Evolutionary conservation across 1,284 basidiomycete species (phyloP).

Genomic region (Athelia psychrophila): DNA sequence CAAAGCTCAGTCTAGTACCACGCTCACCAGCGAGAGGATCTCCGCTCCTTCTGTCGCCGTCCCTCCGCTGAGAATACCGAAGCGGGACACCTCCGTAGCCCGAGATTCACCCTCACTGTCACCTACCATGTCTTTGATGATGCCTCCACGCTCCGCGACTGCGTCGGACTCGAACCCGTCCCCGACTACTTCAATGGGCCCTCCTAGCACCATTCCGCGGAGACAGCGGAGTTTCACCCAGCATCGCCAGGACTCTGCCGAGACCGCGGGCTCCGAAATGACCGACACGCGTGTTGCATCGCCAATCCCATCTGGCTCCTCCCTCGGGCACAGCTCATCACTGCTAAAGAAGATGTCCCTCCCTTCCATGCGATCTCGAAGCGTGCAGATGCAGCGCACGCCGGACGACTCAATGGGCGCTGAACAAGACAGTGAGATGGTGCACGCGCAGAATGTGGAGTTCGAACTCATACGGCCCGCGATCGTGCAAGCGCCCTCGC

Average conservation of each 20-base stretch:
- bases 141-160: neutral
- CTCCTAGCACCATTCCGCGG: no score
- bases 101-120: neutral
- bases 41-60: conserved; percentile 3
- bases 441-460: conserved; percentile 77
- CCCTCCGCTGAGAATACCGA: neutral
- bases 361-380: conserved; percentile 50
- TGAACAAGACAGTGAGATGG: conserved; percentile 37
- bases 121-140: neutral
- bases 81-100: neutral
- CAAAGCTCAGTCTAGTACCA: conserved; percentile 22
- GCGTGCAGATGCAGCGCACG: conserved; percentile 15
- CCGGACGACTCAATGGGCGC: conserved; percentile 19
- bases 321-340: conserved; percentile 15
- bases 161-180: neutral
- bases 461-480: conserved; percentile 72
- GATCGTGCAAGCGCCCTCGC: conserved; percentile 39
- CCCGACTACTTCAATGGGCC: neutral
- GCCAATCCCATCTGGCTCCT: conserved; percentile 23
- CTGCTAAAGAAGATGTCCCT: conserved; percentile 48
- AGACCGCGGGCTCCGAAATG: neutral
- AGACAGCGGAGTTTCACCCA: no score
- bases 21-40: conserved; percentile 16
- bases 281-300: conserved; percentile 17
- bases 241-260: neutral